Percentiles rank a stretch among this genome's conserved stretches.
phyloP scores from a whole-genome alignment of 306 rosid genomes.

The Cajanus cajan region DNA sequence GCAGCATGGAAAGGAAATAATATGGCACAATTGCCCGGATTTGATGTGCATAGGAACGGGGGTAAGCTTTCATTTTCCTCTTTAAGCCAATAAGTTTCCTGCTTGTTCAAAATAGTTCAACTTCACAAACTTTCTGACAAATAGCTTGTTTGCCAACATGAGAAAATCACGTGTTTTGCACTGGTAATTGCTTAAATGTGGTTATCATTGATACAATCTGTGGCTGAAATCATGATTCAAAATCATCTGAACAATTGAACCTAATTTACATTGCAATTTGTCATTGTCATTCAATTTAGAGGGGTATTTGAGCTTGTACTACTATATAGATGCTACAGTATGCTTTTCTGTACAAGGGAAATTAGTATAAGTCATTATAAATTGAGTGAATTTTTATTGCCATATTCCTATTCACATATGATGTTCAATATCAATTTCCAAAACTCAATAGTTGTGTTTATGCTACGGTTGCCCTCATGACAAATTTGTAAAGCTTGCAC shows the following conservation, averaged over 20 bases:
- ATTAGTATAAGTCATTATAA: neutral
- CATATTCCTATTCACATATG: neutral
- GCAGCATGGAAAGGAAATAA: constrained; percentile 67
- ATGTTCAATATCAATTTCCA: neutral
- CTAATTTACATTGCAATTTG: neutral
- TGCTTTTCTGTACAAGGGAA: neutral
- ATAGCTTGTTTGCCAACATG: neutral
- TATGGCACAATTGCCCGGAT: constrained; percentile 38
- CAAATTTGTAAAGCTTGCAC: neutral
- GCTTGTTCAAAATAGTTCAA: neutral
- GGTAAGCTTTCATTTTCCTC: constrained; percentile 28
- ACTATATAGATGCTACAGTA: neutral
- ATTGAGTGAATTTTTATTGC: neutral
- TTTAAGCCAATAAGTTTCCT: neutral
- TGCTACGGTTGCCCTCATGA: neutral
- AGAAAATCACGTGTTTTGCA: neutral
- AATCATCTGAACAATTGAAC: neutral
- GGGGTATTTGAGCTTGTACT: neutral
- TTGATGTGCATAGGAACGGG: constrained; percentile 29
- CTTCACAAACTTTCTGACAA: neutral
- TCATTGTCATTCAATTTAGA: neutral
- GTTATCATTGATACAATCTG: neutral
- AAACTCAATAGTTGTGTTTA: neutral
- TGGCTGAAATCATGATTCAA: neutral
- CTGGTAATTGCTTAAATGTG: neutral